Base-by-base conservation (phyloP, 352 stramenopile species). In the Phytophthora sojae region DNA sequence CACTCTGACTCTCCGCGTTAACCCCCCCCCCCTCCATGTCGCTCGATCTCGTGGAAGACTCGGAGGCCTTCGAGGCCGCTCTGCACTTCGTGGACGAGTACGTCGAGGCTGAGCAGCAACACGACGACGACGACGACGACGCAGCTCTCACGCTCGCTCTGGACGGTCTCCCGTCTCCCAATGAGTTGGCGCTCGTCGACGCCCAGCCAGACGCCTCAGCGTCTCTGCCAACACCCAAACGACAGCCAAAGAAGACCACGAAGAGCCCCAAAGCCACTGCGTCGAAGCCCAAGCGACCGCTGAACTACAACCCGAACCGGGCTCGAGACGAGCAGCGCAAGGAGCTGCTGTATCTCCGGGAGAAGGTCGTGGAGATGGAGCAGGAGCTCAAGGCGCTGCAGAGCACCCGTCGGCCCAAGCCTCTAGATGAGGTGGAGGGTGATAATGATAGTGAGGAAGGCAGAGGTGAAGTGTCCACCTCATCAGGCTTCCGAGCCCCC, bases 361-460 rank as follows among this genome's bases (percentile, higher is more conserved):
- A 76, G 5, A 84, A 81, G 39, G 79, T 82, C 6, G 54, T 69
- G 30, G 71, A 82, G 61, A 79, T 86, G 67, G 79, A 86, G 44
- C 30, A 67, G 57, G 59, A 85, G 49, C 75, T 85, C 19, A 55
- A 57, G 2, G 65, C 57, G 29, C 21, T 86, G 37, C 56, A 82
- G 57, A 42, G 67, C n/a, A 71, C 59, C 11, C 58, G 64, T 21
- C 26, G 39, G 6, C 19, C 32, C n/a, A 50, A 26, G 32, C 30
- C 11, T 49, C 1, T n/a, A 6, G 26, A n/a, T 9, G 29, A 60
- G 12, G 5, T 50, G 9, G 53, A 59, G 37, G 45, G 19, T 45
- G 15, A 39, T 37, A n/a, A 50, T 1, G 52, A 57, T 51, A 51
- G 37, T 1, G 42, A 42, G 32, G 6, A 12, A 29, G 11, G 32